Conservation (phyloP, 2,329 filamentous ascomycete species). For the Pseudophaeomoniella oleicola region DNA sequence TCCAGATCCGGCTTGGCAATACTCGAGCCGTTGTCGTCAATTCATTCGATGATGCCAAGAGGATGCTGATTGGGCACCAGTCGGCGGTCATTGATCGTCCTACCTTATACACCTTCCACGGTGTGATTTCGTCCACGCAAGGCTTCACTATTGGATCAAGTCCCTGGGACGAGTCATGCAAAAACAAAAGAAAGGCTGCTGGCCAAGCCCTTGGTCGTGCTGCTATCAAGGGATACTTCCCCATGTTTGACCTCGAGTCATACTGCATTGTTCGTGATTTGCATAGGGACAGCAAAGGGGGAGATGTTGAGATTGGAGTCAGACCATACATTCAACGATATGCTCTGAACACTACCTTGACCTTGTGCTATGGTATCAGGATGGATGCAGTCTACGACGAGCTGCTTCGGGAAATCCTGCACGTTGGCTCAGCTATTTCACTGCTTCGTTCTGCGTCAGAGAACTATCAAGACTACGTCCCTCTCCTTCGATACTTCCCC, state of each 20-base stretch:
- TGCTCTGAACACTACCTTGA: conserved; percentile 57
- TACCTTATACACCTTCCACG: conserved; percentile 62
- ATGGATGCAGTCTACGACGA: conserved; percentile 54
- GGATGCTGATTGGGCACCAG: conserved; percentile 57
- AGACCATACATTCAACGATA: conserved; percentile 55
- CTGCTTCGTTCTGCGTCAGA: conserved; percentile 64
- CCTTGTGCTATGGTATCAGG: conserved; percentile 59
- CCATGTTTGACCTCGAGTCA: conserved; percentile 61
- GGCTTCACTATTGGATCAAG: conserved; percentile 67
- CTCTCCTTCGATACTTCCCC: conserved; percentile 46
- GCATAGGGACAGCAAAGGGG: conserved; percentile 43
- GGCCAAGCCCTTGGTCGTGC: conserved; percentile 59
- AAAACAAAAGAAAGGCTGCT: conserved; percentile 55
- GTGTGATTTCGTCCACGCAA: conserved; percentile 54
- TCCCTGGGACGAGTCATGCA: conserved; percentile 64
- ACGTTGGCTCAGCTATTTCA: conserved; percentile 59
- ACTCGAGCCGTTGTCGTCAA: conserved; percentile 56
- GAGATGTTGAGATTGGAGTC: conserved; percentile 47
- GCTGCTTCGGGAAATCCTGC: conserved; percentile 56
- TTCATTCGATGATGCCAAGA: conserved; percentile 52
- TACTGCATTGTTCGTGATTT: conserved; percentile 54
- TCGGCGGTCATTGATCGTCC: conserved; percentile 60
- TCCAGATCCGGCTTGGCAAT: conserved; percentile 32
- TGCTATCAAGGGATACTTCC: conserved; percentile 57
- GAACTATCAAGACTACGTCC: conserved; percentile 69